phyloP scores from a whole-genome alignment of 2,329 filamentous ascomycete genomes.

The Nothopassalora personata region DNA sequence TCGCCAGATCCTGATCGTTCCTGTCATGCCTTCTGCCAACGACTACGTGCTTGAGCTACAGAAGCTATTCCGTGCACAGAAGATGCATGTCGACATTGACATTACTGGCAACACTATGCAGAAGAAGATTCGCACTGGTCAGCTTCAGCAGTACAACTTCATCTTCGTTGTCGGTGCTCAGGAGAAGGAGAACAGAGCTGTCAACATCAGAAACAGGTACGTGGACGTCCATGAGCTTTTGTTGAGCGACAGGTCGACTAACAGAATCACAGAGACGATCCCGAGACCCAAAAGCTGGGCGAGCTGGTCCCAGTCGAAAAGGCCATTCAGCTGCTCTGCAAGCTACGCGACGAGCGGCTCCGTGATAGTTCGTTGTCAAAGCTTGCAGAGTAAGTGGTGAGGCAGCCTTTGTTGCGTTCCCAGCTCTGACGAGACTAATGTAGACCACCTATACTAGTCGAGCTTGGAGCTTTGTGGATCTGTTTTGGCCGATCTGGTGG shows the following conservation, averaged over 20 bases:
- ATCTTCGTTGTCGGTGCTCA: conserved; percentile 66
- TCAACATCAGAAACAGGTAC: neutral
- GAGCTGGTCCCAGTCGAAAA: conserved; percentile 57
- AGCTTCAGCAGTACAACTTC: conserved; percentile 78
- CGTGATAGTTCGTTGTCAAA: conserved; percentile 25
- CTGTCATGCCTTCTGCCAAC: conserved; percentile 65
- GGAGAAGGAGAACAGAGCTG: conserved; percentile 46
- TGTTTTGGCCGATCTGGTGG: neutral
- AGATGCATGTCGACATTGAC: conserved; percentile 68
- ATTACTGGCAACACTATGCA: conserved; percentile 73
- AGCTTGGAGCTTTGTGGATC: neutral
- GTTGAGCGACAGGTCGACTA: neutral
- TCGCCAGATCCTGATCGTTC: conserved; percentile 74
- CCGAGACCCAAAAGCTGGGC: conserved; percentile 56
- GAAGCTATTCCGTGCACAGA: conserved; percentile 55
- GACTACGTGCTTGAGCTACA: conserved; percentile 74
- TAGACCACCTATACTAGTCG: neutral
- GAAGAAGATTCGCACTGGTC: conserved; percentile 82
- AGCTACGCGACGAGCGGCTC: conserved; percentile 41
- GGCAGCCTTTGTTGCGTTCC: neutral
- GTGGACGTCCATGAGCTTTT: neutral
- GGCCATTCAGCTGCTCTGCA: conserved; percentile 49
- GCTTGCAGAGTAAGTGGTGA: neutral
- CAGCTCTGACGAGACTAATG: neutral
- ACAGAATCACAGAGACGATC: conserved; percentile 46